Base-by-base conservation (phyloP, 2,329 filamentous ascomycete genomes). In the Aspergillus sp. region DNA sequence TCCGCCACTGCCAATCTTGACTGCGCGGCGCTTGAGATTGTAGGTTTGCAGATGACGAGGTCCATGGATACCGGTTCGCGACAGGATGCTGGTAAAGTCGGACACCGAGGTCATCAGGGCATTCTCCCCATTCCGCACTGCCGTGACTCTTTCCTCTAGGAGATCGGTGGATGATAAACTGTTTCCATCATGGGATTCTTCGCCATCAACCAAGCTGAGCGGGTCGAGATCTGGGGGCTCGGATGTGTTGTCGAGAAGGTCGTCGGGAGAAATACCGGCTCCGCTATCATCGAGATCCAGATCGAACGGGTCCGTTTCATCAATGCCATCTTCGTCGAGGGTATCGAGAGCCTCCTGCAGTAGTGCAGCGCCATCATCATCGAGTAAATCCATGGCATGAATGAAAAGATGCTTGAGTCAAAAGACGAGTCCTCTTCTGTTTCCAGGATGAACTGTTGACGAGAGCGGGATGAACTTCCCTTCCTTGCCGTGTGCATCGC, bases 31-130 rank as follows among this genome's bases (percentile, higher is more conserved):
- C 17, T 62, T 59, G 12, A 72, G 65, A 25, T 70, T 72, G 10
- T 55, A 38, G 25, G 63, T 50, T 57, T 66, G 65, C 9, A 72
- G 54, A 32, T 67, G 64, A 38, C 65, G 67, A 3, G 70, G 70
- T 1, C 70, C 69, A 41, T 66, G 61, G 41, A 72, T 68, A 2
- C 70, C 68, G 0, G 70, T 71, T 60, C 61, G 63, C 7, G 70
- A 62, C 9, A 72, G 67, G 28, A 72, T 70, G 6, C 62, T 59
- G 5, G 69, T 68, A 53, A 72, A 72, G 13, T 72, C 65, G 4
- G 70, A 68, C 9, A 71, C 48, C 12, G 63, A 69, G 57, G 66
- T 72, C 43, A 72, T 58, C 38, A 65, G 45, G 12, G 67, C 63
- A 25, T 63, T 58, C n/a, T 67, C 65, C 4, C 68, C 68, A 57